phyloP scores from a whole-genome alignment of 495 filamentous ascomycete species.

The Annulohypoxylon bovei region DNA sequence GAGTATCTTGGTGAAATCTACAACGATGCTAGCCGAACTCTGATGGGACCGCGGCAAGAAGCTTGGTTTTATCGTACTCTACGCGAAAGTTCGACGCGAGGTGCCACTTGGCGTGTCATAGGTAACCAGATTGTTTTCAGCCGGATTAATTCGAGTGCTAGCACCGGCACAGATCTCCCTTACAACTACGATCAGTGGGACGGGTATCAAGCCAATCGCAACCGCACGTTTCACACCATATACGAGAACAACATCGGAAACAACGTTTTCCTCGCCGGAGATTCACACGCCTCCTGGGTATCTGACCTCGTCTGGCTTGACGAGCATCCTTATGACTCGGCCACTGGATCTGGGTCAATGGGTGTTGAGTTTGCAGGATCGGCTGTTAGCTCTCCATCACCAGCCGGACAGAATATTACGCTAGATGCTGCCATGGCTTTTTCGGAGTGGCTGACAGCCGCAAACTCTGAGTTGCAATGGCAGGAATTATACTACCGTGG shows the following conservation, averaged over 20 bases:
- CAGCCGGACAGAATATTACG: slow-evolving; percentile 61
- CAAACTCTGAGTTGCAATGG: slow-evolving; percentile 69
- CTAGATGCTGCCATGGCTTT: slow-evolving; percentile 53
- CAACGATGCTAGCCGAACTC: slow-evolving; percentile 64
- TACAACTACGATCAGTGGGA: slow-evolving; percentile 71
- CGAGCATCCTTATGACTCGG: slow-evolving; percentile 61
- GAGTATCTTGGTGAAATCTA: slow-evolving; percentile 64
- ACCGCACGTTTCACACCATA: slow-evolving; percentile 66
- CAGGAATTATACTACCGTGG: slow-evolving; percentile 71
- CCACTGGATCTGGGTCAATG: slow-evolving; percentile 63
- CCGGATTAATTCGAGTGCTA: slow-evolving; percentile 60
- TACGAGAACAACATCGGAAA: slow-evolving; percentile 68
- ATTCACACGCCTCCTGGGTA: slow-evolving; percentile 70
- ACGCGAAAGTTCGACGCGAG: slow-evolving; percentile 59
- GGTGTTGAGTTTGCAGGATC: slow-evolving; percentile 72
- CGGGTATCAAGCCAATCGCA: slow-evolving; percentile 68
- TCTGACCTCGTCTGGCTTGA: slow-evolving; percentile 69
- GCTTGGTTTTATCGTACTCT: slow-evolving; percentile 71
- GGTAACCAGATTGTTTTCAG: slow-evolving; percentile 72
- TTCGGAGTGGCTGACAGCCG: slow-evolving; percentile 56
- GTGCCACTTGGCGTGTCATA: slow-evolving; percentile 68
- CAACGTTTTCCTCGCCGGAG: slow-evolving; percentile 70
- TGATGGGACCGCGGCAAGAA: slow-evolving; percentile 72
- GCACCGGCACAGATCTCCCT: slow-evolving; percentile 57
- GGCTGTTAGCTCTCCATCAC: slow-evolving; percentile 64